These are phyloP conservation scores for Euphrasia arctica DNA, from an alignment of 305 asterid species.

Conservation along the genomic window DNA sequence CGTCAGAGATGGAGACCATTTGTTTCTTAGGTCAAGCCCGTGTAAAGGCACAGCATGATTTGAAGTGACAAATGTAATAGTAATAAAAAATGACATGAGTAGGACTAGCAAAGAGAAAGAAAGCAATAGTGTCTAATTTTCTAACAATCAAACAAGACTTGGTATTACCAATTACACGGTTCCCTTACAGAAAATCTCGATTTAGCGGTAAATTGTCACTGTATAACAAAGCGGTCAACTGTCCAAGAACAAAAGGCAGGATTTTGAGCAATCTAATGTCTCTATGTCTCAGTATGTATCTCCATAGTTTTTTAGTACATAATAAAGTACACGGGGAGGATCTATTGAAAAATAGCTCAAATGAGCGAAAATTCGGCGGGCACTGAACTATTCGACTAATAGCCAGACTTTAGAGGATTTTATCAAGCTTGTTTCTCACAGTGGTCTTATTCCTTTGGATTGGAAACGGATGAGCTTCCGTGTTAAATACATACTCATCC, in stretches of 20 bases:
- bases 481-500: constrained; percentile 87
- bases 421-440: not conserved
- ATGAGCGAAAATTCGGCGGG: constrained; percentile 22
- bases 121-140: constrained; percentile 16
- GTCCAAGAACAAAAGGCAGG: constrained; percentile 10
- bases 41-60: constrained; percentile 33
- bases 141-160: constrained; percentile 27
- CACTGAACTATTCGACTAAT: constrained; percentile 26
- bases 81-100: constrained; percentile 12
- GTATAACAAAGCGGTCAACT: constrained; percentile 26
- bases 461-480: constrained; percentile 97
- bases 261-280: constrained; percentile 20
- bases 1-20: constrained; percentile 81
- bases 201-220: constrained; percentile 31
- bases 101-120: constrained; percentile 27
- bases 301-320: constrained; percentile 24
- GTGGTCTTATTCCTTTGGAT: constrained; percentile 41
- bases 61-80: constrained; percentile 30
- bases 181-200: constrained; percentile 4
- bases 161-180: constrained; percentile 13
- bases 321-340: constrained; percentile 26
- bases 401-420: constrained; percentile 16
- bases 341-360: constrained; percentile 22
- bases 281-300: constrained; percentile 25
- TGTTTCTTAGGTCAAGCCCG: constrained; percentile 51